Percentiles rank a stretch among this genome's conserved stretches.
These are phyloP conservation scores for Venustampulla echinocandica DNA, from an alignment of 495 filamentous ascomycete genomes.

Conservation along the genomic window DNA sequence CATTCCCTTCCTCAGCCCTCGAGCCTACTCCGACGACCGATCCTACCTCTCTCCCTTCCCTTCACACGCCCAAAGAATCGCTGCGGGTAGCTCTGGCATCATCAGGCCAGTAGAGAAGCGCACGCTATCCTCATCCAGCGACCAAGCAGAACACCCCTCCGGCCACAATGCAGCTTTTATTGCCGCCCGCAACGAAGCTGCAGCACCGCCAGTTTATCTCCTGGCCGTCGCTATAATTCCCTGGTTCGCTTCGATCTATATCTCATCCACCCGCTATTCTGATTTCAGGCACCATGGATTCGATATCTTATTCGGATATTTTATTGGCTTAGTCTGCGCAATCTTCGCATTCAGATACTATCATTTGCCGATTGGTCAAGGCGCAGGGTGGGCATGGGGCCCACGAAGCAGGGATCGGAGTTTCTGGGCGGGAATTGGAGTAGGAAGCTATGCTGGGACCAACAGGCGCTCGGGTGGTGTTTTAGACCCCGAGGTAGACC, in stretches of 20 bases:
- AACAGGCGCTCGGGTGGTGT: neutral
- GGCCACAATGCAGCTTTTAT: constrained; percentile 18
- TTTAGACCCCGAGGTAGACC: neutral
- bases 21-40: constrained; percentile 25
- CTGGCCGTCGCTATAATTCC: constrained; percentile 58
- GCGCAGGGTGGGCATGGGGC: constrained; percentile 50
- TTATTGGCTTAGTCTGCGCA: constrained; percentile 47
- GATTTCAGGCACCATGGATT: constrained; percentile 86
- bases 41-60: constrained; percentile 38
- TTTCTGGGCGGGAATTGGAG: constrained; percentile 55
- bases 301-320: constrained; percentile 71
- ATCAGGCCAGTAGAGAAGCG: too few relatives aligned
- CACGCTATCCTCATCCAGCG: neutral
- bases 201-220: constrained; percentile 62
- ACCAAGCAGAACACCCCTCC: constrained; percentile 3
- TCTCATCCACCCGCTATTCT: constrained; percentile 55
- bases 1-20: constrained; percentile 46
- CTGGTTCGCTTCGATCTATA: constrained; percentile 44
- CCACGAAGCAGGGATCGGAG: constrained; percentile 42
- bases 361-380: constrained; percentile 56
- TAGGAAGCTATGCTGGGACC: constrained; percentile 31
- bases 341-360: constrained; percentile 47
- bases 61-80: constrained; percentile 30
- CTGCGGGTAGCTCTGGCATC: neutral
- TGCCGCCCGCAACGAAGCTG: constrained; percentile 51